These are phyloP conservation scores for Orbilia blumenaviensis DNA, from an alignment of 2,329 filamentous ascomycete species.

Conservation along the genomic window DNA sequence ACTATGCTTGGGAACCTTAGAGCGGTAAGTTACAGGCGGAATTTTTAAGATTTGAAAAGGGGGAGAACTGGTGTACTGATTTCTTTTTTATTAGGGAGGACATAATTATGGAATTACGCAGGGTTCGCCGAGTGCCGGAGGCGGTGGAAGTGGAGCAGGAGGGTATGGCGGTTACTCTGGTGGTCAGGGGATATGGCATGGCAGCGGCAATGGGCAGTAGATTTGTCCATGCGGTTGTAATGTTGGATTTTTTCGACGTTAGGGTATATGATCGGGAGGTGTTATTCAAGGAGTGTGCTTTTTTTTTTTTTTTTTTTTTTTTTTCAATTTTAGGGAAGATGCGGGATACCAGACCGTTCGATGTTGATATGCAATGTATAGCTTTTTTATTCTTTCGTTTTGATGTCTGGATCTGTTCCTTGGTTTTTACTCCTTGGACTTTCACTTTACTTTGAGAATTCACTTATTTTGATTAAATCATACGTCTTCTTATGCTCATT, in stretches of 20 bases:
- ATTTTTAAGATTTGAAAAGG: not conserved
- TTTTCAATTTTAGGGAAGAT: not conserved
- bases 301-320: too few species aligned
- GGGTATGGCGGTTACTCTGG: constrained; percentile 39
- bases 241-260: not conserved
- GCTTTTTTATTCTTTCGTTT: not conserved
- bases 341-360: constrained; percentile 26
- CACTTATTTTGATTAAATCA: not conserved
- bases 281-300: not conserved
- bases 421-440: not conserved
- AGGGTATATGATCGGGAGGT: not conserved
- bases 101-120: constrained; percentile 49
- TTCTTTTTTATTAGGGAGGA: constrained; percentile 22
- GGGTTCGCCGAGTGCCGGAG: constrained; percentile 20
- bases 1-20: constrained; percentile 55
- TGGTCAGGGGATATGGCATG: constrained; percentile 50
- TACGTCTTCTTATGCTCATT: too few species aligned
- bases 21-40: constrained; percentile 40
- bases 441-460: not conserved
- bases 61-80: not conserved
- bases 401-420: not conserved
- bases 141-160: constrained; percentile 11
- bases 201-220: constrained; percentile 48
- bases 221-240: not conserved
- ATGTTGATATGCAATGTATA: not conserved